Conservation (phyloP, 2,329 filamentous ascomycete species). For the Claviceps lovelessii region DNA sequence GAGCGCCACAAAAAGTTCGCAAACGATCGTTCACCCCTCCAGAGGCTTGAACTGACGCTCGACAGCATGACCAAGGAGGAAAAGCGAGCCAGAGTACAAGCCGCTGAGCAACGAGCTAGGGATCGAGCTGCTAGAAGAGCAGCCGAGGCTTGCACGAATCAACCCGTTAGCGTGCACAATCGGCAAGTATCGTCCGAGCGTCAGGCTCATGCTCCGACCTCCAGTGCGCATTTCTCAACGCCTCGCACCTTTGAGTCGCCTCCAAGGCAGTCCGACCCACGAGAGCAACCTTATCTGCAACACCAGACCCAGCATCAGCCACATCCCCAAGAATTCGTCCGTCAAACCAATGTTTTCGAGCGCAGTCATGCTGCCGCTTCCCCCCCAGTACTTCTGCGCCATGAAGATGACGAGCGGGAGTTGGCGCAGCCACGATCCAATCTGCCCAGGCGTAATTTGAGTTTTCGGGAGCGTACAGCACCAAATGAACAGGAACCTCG, state of each 20-base stretch:
- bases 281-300: background rate
- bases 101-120: constrained; percentile 61
- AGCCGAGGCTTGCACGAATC: constrained; percentile 11
- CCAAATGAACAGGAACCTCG: constrained; percentile 27
- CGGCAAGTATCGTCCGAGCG: constrained; percentile 7
- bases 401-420: constrained; percentile 11
- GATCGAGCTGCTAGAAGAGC: constrained; percentile 38
- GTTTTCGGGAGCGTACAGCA: constrained; percentile 44
- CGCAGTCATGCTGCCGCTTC: constrained; percentile 10
- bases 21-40: constrained; percentile 74
- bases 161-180: constrained; percentile 11
- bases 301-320: background rate
- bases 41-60: constrained; percentile 82
- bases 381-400: constrained; percentile 10
- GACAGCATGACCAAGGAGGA: constrained; percentile 93
- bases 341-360: background rate
- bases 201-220: background rate
- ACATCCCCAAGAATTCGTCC: background rate
- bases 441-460: constrained; percentile 39
- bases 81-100: constrained; percentile 70
- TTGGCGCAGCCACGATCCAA: constrained; percentile 12
- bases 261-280: background rate
- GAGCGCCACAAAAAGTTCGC: constrained; percentile 49
- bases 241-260: background rate
- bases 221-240: background rate